Evolutionary conservation across 139 green algal species (phyloP), one percentile per base, ranked within the genome.

Genomic region (Eudorina sp.): DNA sequence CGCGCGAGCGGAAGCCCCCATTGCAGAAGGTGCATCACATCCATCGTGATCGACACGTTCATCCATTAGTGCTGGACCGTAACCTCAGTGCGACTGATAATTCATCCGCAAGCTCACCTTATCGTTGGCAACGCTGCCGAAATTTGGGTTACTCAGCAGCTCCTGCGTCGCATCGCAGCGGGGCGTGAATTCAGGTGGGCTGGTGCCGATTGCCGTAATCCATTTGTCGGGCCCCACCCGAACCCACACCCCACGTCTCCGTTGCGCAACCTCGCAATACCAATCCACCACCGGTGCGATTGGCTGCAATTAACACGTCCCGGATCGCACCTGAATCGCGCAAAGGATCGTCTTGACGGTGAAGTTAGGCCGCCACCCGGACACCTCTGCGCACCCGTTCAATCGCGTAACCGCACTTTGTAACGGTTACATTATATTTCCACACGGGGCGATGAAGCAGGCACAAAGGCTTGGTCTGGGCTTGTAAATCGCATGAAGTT

Each of bases 341-440:
- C 66, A 9, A 1, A 87, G 66, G 31, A 87, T 87, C 3, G 64
- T 68, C 60, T 78, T 87, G 62, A 87, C 62, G 4, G 81, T 87
- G 43, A 87, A 79, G 43, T 51, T 68, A 9, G 43, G 31, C 45
- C 81, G 62, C 81, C 81, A 87, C 14, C 62, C 81, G 31, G 45
- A 60, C 21, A 87, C 81, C 16, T 87, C 81, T 83, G 75, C 75
- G 69, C 21, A 21, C 58, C 27, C n/a, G 58, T 29, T 11, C 70
- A 14, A 53, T 18, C 16, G 16, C 58, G 58, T 72, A 25, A 72
- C 62, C 11, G 48, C 48, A 55, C 13, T 55, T 55, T 55, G 48
- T 55, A n/a, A n/a, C 13, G 48, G 48, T 21, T 55, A 13, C 48
- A 55, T 55, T 13, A 55, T 13, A 55, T 13, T 55, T 66, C 55